A percentile compares a stretch with the other conserved stretches of the same genome.
Evolutionary conservation across 73 alveolate genomes (phyloP).

Genomic region (Paraurostyla sp.): DNA sequence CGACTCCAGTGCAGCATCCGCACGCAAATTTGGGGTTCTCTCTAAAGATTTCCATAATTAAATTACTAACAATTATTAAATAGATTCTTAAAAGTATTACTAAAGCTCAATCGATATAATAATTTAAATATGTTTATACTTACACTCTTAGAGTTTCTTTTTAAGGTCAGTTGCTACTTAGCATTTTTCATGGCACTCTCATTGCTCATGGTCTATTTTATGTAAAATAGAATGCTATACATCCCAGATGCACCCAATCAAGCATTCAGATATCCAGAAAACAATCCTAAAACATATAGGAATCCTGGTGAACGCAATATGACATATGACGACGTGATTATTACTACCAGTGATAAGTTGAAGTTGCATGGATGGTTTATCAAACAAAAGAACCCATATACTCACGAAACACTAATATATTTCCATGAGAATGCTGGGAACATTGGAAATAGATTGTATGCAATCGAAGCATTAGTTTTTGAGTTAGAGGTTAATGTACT

Average conservation of each 20-base stretch:
- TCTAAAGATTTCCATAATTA: not conserved
- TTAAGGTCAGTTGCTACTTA: constrained; percentile 26
- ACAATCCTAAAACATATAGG: constrained; percentile 74
- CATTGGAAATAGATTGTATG: constrained; percentile 93
- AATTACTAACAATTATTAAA: constrained; percentile 27
- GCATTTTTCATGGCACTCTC: constrained; percentile 56
- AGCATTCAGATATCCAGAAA: constrained; percentile 67
- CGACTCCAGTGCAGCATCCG: not conserved
- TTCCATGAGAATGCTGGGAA: constrained; percentile 99
- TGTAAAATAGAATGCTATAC: constrained; percentile 68
- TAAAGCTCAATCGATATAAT: not conserved
- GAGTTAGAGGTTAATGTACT: constrained; percentile 85
- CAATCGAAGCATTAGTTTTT: constrained; percentile 74
- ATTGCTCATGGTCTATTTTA: constrained; percentile 4
- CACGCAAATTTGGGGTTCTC: constrained; percentile 30
- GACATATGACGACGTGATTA: constrained; percentile 75
- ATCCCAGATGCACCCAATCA: constrained; percentile 71
- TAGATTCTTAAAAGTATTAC: not conserved
- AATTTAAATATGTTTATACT: constrained; percentile 28
- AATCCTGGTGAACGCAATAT: constrained; percentile 82
- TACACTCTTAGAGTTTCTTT: constrained; percentile 31
- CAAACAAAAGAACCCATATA: constrained; percentile 16
- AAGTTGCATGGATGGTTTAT: constrained; percentile 71
- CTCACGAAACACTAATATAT: constrained; percentile 79
- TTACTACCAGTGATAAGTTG: constrained; percentile 59